Evolutionary conservation across 2,329 filamentous ascomycete genomes (phyloP), one percentile per base, ranked within the genome.

Genomic region (Talaromyces pinophilus): DNA sequence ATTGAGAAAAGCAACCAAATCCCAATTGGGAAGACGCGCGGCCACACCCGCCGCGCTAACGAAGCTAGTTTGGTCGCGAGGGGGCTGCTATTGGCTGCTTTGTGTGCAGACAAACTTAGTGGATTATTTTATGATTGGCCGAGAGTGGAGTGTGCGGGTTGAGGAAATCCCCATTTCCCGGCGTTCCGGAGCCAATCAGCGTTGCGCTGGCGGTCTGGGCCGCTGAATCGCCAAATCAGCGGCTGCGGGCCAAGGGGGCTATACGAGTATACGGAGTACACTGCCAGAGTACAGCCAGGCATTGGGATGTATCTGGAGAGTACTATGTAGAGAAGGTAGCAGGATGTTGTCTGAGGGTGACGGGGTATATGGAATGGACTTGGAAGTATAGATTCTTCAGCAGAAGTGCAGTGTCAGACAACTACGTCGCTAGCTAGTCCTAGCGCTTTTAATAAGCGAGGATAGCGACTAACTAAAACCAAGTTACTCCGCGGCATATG

Each of bases 161-260:
- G 5, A 28, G 6, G 25, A 22, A 35, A 55, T n/a, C 59, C 28
- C 59, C 60, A 62, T 15, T 52, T 52, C 19, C 60, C 60, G 60
- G 19, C 30, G 0, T 40, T 35, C 60, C 60, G 60, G 10, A 35
- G 8, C 46, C 60, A 52, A 52, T 52, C 33, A 52, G 11, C 11
- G n/a, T 11, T 17, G 25, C 5, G 15, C 17, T 19, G 17, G 38
- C 38, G 38, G 38, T 60, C 15, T 22, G n/a, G 6, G 11, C 54
- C 54, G 54, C 30, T 11, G 30, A 57, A 22, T 22, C 52, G 52
- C 33, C 6, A n/a, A 57, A 17, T 57, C 54, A 38, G 17, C 25
- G 30, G 28, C 50, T n/a, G 19, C 50, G 13, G 25, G 15, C 15
- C 50, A 54, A 33, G 50, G 50, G 30, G 5, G 30, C 25, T 2